A percentile compares a stretch with the other conserved stretches of the same genome.
Evolutionary conservation across 1,284 basidiomycete species (phyloP).

Genomic region (Sporisorium reilianum): DNA sequence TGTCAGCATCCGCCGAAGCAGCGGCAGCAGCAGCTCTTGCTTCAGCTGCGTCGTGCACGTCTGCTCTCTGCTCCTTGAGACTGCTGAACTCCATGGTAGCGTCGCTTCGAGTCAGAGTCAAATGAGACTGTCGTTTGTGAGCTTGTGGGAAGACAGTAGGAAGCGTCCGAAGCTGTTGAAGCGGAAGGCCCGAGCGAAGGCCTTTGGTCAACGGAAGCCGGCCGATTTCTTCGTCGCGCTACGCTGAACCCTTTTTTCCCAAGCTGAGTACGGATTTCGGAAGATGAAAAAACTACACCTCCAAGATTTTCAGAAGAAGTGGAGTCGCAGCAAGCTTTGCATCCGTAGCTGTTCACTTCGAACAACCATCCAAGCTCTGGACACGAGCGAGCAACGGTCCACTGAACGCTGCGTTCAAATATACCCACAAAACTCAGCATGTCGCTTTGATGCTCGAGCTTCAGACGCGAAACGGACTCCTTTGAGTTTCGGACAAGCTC

Average conservation of each 20-base stretch:
- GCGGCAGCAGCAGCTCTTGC: constrained; percentile 40
- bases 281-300: constrained; percentile 16
- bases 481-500: background rate
- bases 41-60: constrained; percentile 31
- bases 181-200: constrained; percentile 32
- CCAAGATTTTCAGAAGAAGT: constrained; percentile 19
- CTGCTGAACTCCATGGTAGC: constrained; percentile 44
- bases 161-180: constrained; percentile 11
- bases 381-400: too few relatives aligned
- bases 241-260: constrained; percentile 17
- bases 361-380: too few relatives aligned
- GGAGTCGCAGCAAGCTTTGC: constrained; percentile 13
- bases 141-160: constrained; percentile 2
- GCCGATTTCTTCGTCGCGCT: constrained; percentile 10
- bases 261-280: constrained; percentile 34
- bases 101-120: background rate
- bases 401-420: constrained; percentile 3
- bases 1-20: constrained; percentile 18
- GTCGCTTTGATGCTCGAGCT: constrained; percentile 12
- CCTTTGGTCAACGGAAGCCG: constrained; percentile 1
- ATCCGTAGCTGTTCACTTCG: background rate
- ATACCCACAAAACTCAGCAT: constrained; percentile 1
- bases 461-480: background rate
- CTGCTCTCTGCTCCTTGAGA: constrained; percentile 31
- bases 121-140: background rate